Conservation (phyloP, 208 protist species). For the Wallacemonas rigidus region DNA sequence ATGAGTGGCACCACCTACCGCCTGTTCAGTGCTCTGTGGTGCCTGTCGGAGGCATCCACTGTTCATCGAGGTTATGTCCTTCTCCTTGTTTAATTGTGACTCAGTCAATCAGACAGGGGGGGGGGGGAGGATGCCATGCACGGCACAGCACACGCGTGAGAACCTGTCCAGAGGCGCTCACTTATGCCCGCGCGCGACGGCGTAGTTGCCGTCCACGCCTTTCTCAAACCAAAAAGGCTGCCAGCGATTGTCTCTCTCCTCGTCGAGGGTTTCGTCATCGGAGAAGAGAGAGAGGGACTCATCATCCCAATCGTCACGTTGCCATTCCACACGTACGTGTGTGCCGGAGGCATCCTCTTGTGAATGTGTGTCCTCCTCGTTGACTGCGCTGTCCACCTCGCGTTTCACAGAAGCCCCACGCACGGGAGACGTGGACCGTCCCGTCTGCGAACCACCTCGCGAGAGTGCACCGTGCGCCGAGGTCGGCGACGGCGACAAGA, state of each 20-base stretch:
- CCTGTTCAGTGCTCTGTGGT: no score
- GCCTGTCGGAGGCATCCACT: no score
- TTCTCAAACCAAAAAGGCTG: slow-evolving; percentile 83
- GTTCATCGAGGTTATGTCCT: no score
- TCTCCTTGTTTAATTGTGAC: no score
- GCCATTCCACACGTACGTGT: slow-evolving; percentile 57
- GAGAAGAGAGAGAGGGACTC: slow-evolving; percentile 80
- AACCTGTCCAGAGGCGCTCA: not conserved
- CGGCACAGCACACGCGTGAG: not conserved
- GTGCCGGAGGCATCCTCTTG: not conserved
- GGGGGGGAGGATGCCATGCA: no score
- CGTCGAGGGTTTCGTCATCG: slow-evolving; percentile 70
- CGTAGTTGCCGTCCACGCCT: slow-evolving; percentile 34
- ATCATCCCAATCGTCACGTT: slow-evolving; percentile 82
- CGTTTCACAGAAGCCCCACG: not conserved
- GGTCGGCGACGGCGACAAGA: not conserved
- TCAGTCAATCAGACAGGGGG: no score
- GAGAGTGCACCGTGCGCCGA: not conserved
- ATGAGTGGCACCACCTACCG: no score
- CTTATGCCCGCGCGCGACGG: slow-evolving; percentile 8
- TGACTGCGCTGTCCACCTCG: not conserved
- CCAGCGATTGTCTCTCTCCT: slow-evolving; percentile 74
- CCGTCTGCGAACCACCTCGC: not conserved
- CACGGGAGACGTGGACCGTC: not conserved
- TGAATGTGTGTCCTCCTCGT: slow-evolving; percentile 15